phyloP scores from a whole-genome alignment of 2,329 filamentous ascomycete species.

The Trichoderma sp. region DNA sequence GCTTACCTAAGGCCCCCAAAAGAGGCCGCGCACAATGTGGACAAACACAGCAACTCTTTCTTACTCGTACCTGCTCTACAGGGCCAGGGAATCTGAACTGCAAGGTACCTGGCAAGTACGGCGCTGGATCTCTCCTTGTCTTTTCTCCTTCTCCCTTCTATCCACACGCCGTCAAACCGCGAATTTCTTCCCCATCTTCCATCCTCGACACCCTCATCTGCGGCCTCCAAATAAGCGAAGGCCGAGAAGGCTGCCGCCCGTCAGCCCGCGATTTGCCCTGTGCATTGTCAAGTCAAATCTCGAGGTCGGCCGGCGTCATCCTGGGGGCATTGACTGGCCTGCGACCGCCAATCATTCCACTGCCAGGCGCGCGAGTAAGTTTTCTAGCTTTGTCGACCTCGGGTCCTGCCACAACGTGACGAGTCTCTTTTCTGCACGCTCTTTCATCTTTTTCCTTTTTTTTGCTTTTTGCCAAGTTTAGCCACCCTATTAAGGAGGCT shows the following conservation, averaged over 20 bases:
- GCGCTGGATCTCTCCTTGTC: not conserved
- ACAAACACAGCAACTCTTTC: not conserved
- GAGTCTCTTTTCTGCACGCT: not conserved
- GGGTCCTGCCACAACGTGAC: not conserved
- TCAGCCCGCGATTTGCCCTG: not conserved
- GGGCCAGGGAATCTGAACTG: not conserved
- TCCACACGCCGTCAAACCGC: not conserved
- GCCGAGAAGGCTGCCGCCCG: not conserved
- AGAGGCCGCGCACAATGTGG: not conserved
- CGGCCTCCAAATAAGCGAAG: not conserved
- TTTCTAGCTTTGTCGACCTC: not conserved
- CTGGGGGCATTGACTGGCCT: not conserved
- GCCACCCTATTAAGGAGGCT: constrained; percentile 9
- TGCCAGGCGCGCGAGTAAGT: constrained; percentile 6
- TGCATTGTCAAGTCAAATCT: not conserved
- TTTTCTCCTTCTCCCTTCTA: not conserved
- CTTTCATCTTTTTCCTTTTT: not conserved
- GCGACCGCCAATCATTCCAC: not conserved
- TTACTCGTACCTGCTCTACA: not conserved
- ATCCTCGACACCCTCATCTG: not conserved
- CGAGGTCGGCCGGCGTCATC: not conserved
- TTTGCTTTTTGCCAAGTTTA: not conserved
- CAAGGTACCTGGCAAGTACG: not conserved
- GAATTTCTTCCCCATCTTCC: not conserved
- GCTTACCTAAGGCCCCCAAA: not conserved